Evolutionary conservation across 2,329 filamentous ascomycete genomes (phyloP), one percentile per base, ranked within the genome.

Genomic region (Pezicula carpinea): DNA sequence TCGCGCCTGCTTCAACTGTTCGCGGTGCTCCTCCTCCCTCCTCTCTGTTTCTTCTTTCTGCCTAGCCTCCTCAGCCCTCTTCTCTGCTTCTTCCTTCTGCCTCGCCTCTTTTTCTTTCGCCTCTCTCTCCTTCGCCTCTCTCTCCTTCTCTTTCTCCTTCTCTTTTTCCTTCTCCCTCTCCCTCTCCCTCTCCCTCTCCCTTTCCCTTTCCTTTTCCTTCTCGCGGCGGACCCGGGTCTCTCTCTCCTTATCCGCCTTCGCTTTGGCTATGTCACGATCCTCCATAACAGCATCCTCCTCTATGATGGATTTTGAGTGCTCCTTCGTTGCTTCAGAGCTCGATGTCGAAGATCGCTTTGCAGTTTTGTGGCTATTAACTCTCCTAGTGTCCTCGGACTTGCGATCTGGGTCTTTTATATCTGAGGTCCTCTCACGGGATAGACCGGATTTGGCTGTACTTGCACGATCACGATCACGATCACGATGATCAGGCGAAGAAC

Each of bases 211-310:
- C 42, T 59, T 56, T 55, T 64, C 45, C 50, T 59, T 54, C 15
- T 57, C 53, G 6, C 59, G 15, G 56, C 59, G 32, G 31, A 43
- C 68, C 50, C 60, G 59, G 43, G 64, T 66, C 50, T 64, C 69
- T 47, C 61, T 65, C 40, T 66, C 69, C 48, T 64, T 69, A 29
- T 66, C 59, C 66, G 69, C 43, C 73, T 75, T 23, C 59, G 47
- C 34, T 14, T 22, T 18, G 13, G 47, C 44, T 17, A 47, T 41
- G 21, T 38, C 34, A 13, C 21, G 14, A 23, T 53, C 49, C 18
- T 56, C 52, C 44, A 47, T 47, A 6, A 33, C 39, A 4, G 42
- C 38, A 36, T 47, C 44, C 18, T 39, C 15, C 11, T 40, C 22
- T 10, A 14, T 19, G 19, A 14, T 43, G 18, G 32, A 34, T 4